phyloP scores from a whole-genome alignment of 441 rosid species.

The Syzygium malaccense region DNA sequence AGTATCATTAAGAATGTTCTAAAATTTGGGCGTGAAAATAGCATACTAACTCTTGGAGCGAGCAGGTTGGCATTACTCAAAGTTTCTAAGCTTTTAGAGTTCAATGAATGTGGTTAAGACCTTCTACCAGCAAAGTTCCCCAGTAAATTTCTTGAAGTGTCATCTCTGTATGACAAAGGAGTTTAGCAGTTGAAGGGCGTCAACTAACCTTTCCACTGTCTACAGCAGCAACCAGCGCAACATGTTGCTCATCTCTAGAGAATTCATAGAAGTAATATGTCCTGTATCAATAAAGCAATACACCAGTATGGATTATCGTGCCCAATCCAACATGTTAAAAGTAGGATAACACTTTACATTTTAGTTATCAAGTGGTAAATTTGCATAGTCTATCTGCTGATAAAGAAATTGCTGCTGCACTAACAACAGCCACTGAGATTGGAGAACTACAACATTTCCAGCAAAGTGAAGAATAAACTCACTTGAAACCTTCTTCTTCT shows the following conservation, averaged over 20 bases:
- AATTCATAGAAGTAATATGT: conserved; percentile 87
- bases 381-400: neutral
- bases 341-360: neutral
- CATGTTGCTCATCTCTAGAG: conserved; percentile 65
- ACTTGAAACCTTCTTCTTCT: conserved; percentile 81
- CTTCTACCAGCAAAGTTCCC: neutral
- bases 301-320: neutral
- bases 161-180: neutral
- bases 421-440: neutral
- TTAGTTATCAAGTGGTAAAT: neutral
- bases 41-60: neutral
- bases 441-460: neutral
- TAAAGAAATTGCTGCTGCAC: neutral
- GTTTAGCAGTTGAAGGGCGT: neutral
- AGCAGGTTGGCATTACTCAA: neutral
- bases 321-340: too few relatives aligned
- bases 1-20: neutral
- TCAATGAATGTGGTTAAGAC: neutral
- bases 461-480: conserved; percentile 13
- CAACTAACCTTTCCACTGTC: conserved; percentile 67
- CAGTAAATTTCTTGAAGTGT: neutral
- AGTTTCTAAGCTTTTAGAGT: neutral
- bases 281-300: conserved; percentile 35
- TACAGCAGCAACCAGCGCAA: conserved; percentile 68
- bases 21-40: neutral